Evolutionary conservation across 257 asterid genomes (phyloP).

Genomic region (Linderniella brevidens): DNA sequence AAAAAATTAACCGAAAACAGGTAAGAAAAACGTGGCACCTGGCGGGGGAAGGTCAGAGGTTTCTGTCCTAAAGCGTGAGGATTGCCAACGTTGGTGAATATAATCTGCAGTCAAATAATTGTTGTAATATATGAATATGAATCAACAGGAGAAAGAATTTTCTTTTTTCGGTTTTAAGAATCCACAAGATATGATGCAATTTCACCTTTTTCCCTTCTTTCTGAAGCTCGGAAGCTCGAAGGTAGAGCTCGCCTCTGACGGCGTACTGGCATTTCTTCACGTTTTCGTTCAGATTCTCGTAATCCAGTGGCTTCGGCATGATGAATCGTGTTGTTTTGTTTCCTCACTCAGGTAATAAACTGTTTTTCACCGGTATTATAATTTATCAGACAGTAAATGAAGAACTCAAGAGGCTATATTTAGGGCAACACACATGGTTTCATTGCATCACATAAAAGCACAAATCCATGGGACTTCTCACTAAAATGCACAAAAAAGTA

Average conservation of each 20-base stretch:
- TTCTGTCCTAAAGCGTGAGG: slow-evolving; percentile 96
- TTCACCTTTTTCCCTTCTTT: slow-evolving; percentile 94
- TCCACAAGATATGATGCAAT: not conserved
- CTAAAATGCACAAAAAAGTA: too few species aligned
- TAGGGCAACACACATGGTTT: too few species aligned
- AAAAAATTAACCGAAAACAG: slow-evolving; percentile 1
- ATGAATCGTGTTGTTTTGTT: too few species aligned
- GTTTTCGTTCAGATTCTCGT: slow-evolving; percentile 84
- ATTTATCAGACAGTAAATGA: too few species aligned
- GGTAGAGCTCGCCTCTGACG: slow-evolving; percentile 98
- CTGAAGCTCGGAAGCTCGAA: slow-evolving; percentile 99
- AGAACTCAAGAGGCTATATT: too few species aligned
- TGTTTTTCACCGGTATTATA: too few species aligned
- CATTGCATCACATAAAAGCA: too few species aligned
- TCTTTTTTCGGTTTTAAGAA: too few species aligned
- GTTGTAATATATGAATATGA: not conserved
- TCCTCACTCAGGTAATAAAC: too few species aligned
- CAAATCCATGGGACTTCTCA: too few species aligned
- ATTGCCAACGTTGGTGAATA: slow-evolving; percentile 87
- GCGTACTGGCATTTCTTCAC: slow-evolving; percentile 96
- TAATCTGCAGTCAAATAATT: slow-evolving; percentile 36
- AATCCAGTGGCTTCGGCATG: slow-evolving; percentile 48
- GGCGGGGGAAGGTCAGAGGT: slow-evolving; percentile 92
- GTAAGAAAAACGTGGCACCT: slow-evolving; percentile 25
- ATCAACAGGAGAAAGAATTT: not conserved